These are phyloP conservation scores for Globisporangium polare DNA, from an alignment of 352 stramenopile genomes.

Conservation along the genomic window DNA sequence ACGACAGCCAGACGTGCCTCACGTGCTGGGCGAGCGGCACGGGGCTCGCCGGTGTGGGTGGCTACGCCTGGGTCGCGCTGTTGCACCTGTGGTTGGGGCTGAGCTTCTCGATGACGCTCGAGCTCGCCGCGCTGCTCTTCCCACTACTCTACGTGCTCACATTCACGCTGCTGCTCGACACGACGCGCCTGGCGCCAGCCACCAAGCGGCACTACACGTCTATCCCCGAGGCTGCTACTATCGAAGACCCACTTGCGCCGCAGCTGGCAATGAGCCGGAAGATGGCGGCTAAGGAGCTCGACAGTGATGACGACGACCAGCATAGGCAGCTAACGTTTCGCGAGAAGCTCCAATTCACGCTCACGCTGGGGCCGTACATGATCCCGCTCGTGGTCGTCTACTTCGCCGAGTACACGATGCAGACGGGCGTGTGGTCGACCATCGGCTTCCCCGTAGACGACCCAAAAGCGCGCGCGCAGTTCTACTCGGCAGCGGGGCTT, in stretches of 20 bases:
- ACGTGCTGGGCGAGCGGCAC: conserved; percentile 93
- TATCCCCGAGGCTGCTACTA: conserved; percentile 25
- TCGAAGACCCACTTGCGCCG: conserved; percentile 10
- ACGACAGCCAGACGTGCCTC: conserved; percentile 70
- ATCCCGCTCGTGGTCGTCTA: conserved; percentile 91
- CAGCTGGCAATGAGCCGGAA: conserved; percentile 3
- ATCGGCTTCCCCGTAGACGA: conserved; percentile 91
- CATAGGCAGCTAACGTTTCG: conserved; percentile 31
- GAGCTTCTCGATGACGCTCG: conserved; percentile 60
- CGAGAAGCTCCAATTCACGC: conserved; percentile 67
- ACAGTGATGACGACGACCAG: neutral
- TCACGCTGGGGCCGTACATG: conserved; percentile 89
- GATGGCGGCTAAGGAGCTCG: conserved; percentile 1
- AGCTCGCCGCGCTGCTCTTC: conserved; percentile 53
- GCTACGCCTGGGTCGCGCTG: conserved; percentile 86
- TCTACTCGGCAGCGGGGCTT: conserved; percentile 90
- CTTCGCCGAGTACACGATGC: conserved; percentile 92
- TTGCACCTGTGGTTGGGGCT: conserved; percentile 62
- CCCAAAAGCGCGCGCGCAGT: conserved; percentile 62
- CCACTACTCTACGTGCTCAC: conserved; percentile 56
- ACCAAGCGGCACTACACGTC: conserved; percentile 26
- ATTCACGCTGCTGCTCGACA: conserved; percentile 66
- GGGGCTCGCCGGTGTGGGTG: conserved; percentile 88
- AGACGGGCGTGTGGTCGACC: conserved; percentile 91
- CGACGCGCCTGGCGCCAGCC: conserved; percentile 30